These are phyloP conservation scores for Russula griseocarnosa DNA, from an alignment of 768 basidiomycete species.

Conservation along the genomic window DNA sequence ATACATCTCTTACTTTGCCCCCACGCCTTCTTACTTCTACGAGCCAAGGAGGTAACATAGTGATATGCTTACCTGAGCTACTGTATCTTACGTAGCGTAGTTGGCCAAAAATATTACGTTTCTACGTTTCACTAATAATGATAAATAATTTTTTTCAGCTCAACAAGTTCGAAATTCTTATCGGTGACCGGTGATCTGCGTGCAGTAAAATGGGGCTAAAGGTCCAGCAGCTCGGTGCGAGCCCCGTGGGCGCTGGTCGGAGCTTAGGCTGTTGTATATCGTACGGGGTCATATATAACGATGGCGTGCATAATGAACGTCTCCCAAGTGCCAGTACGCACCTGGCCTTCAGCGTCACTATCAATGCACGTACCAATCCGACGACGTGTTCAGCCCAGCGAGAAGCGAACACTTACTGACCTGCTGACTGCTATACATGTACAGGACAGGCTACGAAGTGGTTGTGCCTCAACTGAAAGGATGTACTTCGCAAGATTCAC, in stretches of 20 bases:
- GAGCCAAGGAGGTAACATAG: no score
- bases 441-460: conserved; percentile 45
- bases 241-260: conserved; percentile 63
- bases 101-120: no score
- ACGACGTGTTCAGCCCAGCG: neutral
- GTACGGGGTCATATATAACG: conserved; percentile 53
- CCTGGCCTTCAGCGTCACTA: conserved; percentile 47
- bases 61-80: no score
- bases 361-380: conserved; percentile 40
- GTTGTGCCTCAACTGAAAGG: conserved; percentile 38
- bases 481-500: neutral
- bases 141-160: conserved; percentile 41
- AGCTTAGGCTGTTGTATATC: conserved; percentile 57
- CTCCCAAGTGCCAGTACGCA: conserved; percentile 48
- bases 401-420: conserved; percentile 3
- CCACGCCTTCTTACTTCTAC: no score
- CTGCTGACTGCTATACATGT: neutral
- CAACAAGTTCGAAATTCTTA: conserved; percentile 63
- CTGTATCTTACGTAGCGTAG: no score
- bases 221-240: conserved; percentile 40
- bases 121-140: no score
- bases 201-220: conserved; percentile 58
- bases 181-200: conserved; percentile 56
- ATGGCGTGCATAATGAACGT: conserved; percentile 49
- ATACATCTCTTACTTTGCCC: no score